Base-by-base conservation (phyloP, 2,329 filamentous ascomycete genomes). In the Fusarium musae region DNA sequence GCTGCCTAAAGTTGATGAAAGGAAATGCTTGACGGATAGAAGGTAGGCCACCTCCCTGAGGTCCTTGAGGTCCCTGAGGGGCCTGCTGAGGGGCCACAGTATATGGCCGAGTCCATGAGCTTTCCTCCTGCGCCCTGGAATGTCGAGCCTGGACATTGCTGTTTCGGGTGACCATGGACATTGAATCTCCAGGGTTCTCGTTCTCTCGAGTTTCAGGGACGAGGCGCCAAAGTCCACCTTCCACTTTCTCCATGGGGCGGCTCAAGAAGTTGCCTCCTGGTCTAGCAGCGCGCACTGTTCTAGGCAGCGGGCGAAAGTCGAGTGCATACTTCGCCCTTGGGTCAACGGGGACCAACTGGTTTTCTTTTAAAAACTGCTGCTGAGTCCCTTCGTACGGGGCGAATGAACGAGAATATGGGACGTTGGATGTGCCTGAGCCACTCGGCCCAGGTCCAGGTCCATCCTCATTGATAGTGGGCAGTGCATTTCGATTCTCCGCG, bases 11-110 rank as follows among this genome's bases (percentile, higher is more conserved):
- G 34, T 43, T 57, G 9, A 58, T 34, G 12, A 57, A 61, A 16
- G 63, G 63, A 40, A 74, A 61, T 59, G 74, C 63, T 34, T 74
- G 63, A 9, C 59, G 71, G 28, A 73, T 72, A 3, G 71, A 57
- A 12, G 71, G 71, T 2, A 73, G 52, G 13, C 49, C 34, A 32
- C 63, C 30, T 9, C 16, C 17, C 13, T 42, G 39, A 10, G 30
- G 21, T 26, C 44, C 71, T 19, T 52, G 39, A 9, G 36, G 21
- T 26, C 44, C 71, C n/a, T 52, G 39, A 9, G 36, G 13, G 9
- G 16, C 4, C 26, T 23, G 49, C 30, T 36, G 60, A 10, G 43
- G n/a, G n/a, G n/a, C 34, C 21, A n/a, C 46, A 17, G 37, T 32
- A 49, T 58, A 30, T 16, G 54, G 30, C 26, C 6, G 19, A 26